Evolutionary conservation across 1,139 yeast genomes (phyloP), one percentile per base, ranked within the genome.

Genomic region (Sugiyamaella grinbergsii): DNA sequence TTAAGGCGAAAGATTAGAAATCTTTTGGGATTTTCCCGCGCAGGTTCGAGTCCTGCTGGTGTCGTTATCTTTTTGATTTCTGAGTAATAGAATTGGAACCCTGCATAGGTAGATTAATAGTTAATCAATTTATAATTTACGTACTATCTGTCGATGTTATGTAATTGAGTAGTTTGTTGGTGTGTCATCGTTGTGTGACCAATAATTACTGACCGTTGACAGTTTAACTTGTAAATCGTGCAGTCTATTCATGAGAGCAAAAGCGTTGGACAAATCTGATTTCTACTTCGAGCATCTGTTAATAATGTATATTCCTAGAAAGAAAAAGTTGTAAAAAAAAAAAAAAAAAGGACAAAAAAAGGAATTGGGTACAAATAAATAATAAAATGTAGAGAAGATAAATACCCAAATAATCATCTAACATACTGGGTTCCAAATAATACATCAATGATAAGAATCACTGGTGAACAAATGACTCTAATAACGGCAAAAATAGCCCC

Each of bases 41-140:
- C 86, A 82, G 88, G 89, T 83, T 83, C 88, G 83, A 83, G 81
- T 82, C 88, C 88, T 82, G 88, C 86, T 77, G 85, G 81, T 82
- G 87, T 81, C 88, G 88, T 47, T 32, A 49, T 54, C n/a, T 42
- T 55, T 54, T 52, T 55, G 6, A 10, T 28, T 28, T 11, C 13
- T 28, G n/a, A 7, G 13, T 11, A 16, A 29, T 11, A n/a, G n/a
- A n/a, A n/a, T n/a, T n/a, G n/a, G n/a, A n/a, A n/a, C n/a, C n/a
- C n/a, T n/a, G n/a, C n/a, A n/a, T n/a, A n/a, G n/a, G n/a, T n/a
- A n/a, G n/a, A n/a, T n/a, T n/a, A n/a, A n/a, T n/a, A n/a, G n/a
- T n/a, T n/a, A n/a, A n/a, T n/a, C n/a, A n/a, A n/a, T n/a, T n/a
- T n/a, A n/a, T n/a, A n/a, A n/a, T n/a, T n/a, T n/a, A n/a, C n/a